phyloP scores from a whole-genome alignment of 2,329 filamentous ascomycete species.

The Aureobasidium musti region DNA sequence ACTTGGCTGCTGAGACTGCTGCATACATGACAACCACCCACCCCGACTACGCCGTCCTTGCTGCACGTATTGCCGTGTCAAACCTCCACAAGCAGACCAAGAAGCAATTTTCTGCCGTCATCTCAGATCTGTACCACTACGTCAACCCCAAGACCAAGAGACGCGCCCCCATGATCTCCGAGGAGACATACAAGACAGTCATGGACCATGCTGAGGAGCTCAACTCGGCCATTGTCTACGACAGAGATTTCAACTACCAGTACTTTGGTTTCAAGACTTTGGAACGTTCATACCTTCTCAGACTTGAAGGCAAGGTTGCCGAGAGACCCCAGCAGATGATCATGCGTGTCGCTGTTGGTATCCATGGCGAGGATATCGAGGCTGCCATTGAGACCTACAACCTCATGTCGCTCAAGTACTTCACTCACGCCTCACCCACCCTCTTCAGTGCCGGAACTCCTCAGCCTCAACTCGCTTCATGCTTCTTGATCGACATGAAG shows the following conservation, averaged over 20 bases:
- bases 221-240: conserved; percentile 98
- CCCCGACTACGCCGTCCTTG: conserved; percentile 97
- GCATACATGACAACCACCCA: conserved; percentile 99
- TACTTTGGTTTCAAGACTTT: conserved; percentile 99
- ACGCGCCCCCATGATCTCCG: conserved; percentile 89
- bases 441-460: conserved; percentile 98
- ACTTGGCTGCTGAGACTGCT: conserved; percentile 95
- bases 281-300: conserved; percentile 94
- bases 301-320: conserved; percentile 92
- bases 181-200: conserved; percentile 85
- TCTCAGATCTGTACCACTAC: conserved; percentile 92
- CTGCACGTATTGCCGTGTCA: conserved; percentile 96
- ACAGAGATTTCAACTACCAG: conserved; percentile 99
- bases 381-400: conserved; percentile 97
- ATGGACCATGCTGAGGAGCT: conserved; percentile 97
- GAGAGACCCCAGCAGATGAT: conserved; percentile 99
- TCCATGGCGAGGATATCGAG: conserved; percentile 94
- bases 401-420: conserved; percentile 97
- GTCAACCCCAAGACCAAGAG: conserved; percentile 89
- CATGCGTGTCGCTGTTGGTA: conserved; percentile 97
- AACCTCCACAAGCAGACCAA: conserved; percentile 99
- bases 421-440: conserved; percentile 96
- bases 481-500: conserved; percentile 99
- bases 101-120: conserved; percentile 98
- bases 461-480: conserved; percentile 90